Conservation (phyloP, 2,329 filamentous ascomycete genomes). For the Diaporthe longicolla region DNA sequence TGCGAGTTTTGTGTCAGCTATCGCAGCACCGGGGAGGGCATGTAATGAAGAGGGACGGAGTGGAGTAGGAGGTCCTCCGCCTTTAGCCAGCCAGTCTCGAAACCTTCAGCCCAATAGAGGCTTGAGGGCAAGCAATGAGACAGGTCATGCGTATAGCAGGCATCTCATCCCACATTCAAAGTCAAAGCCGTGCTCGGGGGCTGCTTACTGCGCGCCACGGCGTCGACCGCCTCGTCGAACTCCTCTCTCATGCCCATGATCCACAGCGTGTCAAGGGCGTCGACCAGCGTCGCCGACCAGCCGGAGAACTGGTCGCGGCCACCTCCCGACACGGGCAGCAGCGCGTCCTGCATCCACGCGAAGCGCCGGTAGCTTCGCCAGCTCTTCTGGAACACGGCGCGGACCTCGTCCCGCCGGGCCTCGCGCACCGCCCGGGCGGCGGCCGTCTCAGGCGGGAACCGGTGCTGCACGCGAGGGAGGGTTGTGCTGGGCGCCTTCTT, state of each 20-base stretch:
- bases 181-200: not conserved
- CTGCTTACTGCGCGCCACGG: slow-evolving; percentile 45
- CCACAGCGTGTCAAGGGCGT: slow-evolving; percentile 64
- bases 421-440: slow-evolving; percentile 48
- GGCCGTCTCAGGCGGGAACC: slow-evolving; percentile 48
- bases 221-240: slow-evolving; percentile 62
- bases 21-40: not conserved
- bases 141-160: not conserved
- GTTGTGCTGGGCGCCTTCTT: not conserved
- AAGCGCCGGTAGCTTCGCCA: slow-evolving; percentile 62
- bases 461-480: slow-evolving; percentile 55
- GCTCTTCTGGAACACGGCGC: slow-evolving; percentile 52
- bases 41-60: not conserved
- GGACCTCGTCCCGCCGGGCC: slow-evolving; percentile 52
- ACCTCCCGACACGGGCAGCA: slow-evolving; percentile 59
- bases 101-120: not conserved
- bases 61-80: not conserved
- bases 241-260: slow-evolving; percentile 65
- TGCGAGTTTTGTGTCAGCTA: not conserved
- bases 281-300: slow-evolving; percentile 67
- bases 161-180: not conserved
- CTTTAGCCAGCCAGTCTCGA: not conserved
- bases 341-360: slow-evolving; percentile 64
- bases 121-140: not conserved
- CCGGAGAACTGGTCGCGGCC: slow-evolving; percentile 62